These are phyloP conservation scores for Ogataea trehaloabstinens DNA, from an alignment of 805 yeast species.

Conservation along the genomic window DNA sequence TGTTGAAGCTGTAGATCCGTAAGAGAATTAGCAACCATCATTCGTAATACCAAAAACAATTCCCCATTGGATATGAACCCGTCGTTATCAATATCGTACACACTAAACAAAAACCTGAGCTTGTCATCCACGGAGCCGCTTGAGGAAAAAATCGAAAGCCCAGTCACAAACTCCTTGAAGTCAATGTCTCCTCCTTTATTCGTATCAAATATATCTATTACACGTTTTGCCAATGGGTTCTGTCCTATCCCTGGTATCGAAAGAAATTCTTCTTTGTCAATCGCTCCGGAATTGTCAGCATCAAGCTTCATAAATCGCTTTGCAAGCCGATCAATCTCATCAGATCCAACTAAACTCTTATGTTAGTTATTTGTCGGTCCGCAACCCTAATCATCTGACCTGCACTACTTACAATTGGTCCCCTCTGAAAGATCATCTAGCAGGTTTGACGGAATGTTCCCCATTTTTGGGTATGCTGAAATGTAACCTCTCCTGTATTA, in stretches of 20 bases:
- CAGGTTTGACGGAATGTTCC: slow-evolving; percentile 37
- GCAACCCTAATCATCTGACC: no score
- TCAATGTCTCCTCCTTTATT: slow-evolving; percentile 93
- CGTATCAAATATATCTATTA: slow-evolving; percentile 91
- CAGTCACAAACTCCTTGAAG: slow-evolving; percentile 83
- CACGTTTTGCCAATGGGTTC: slow-evolving; percentile 85
- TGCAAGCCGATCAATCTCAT: slow-evolving; percentile 87
- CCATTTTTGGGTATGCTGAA: slow-evolving; percentile 27
- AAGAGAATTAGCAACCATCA: slow-evolving; percentile 94
- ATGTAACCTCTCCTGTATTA: no score
- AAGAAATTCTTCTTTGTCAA: slow-evolving; percentile 86
- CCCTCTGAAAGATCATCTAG: slow-evolving; percentile 75
- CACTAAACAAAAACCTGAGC: slow-evolving; percentile 83
- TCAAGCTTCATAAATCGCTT: slow-evolving; percentile 95
- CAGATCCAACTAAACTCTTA: slow-evolving; percentile 64
- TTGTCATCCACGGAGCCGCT: slow-evolving; percentile 80
- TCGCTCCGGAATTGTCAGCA: slow-evolving; percentile 87
- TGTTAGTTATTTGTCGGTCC: slow-evolving; percentile 2
- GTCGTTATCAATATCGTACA: slow-evolving; percentile 93
- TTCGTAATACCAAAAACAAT: slow-evolving; percentile 82
- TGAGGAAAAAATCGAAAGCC: slow-evolving; percentile 67
- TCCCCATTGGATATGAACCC: slow-evolving; percentile 96
- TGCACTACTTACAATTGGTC: slow-evolving; percentile 58
- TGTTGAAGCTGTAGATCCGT: slow-evolving; percentile 89
- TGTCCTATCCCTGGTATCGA: slow-evolving; percentile 89